Base-by-base conservation (phyloP, 306 rosid genomes). In the Trifolium subterraneum region DNA sequence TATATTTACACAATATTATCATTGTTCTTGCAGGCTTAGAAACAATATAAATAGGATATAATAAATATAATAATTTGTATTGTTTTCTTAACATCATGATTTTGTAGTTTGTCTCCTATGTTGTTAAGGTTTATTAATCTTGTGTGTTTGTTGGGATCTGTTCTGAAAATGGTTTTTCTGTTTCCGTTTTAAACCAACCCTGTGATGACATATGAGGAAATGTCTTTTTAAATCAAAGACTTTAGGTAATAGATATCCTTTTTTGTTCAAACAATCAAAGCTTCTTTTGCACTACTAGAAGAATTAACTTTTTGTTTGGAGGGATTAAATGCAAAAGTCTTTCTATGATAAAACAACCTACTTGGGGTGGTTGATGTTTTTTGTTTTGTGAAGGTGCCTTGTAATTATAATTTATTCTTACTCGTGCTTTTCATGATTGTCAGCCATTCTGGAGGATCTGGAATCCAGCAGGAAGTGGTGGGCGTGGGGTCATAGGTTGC, bases 381-480 rank as follows among this genome's bases (percentile, higher is more conserved):
- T 42, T 64, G 48, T 58, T 79, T 79, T 67, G 61, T 60, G 33
- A 44, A 44, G 58, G 35, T 58, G 29, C 15, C 41, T 76, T 36
- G 70, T 36, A 15, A 29, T 16, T 64, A 72, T 54, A 76, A 35
- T 48, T 72, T 44, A 45, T 67, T 80, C 65, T 85, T 75, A 84
- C 55, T 23, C 10, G 25, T 80, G 16, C 12, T 54, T 59, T 79
- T 79, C 45, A 73, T 83, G 71, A 55, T 77, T 82, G 29, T 62
- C 90, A 95, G 99, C 99, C 99, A 47, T 95, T 95, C 84, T 92
- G 99, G 99, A 90, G 98, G 87, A 85, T 95, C 77, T 92, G 98
- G 99, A 95, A 92, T 81, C 92, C 99, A 59, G 90, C 98, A 10
- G 98, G 98, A 81, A 95, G 99, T 80, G 90, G 90, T 44, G 98